These are phyloP conservation scores for Penicillium sp. DNA, from an alignment of 2,329 filamentous ascomycete species.

Conservation along the genomic window DNA sequence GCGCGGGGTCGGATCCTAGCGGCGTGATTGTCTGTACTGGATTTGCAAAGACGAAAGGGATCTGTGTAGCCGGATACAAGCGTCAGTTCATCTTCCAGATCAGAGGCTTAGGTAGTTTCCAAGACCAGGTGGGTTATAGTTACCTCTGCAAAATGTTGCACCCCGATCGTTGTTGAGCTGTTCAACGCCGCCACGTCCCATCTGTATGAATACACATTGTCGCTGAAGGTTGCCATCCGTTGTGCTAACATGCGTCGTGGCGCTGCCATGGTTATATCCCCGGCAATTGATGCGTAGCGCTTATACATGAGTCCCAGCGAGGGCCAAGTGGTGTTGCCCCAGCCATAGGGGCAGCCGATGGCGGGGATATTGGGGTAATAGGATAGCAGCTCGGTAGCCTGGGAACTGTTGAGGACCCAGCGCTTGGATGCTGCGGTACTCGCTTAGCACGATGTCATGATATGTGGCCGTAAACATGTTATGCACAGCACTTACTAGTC, in stretches of 20 bases:
- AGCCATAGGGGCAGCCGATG: conserved; percentile 42
- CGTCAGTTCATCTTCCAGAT: background rate
- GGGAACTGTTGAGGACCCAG: conserved; percentile 20
- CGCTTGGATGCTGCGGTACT: conserved; percentile 20
- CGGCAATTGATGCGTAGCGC: conserved; percentile 26
- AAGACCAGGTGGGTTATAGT: background rate
- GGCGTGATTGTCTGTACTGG: conserved; percentile 24
- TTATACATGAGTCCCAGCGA: conserved; percentile 23
- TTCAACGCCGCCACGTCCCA: conserved; percentile 27
- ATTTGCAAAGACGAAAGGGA: conserved; percentile 28
- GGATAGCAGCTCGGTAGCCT: conserved; percentile 35
- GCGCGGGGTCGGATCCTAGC: conserved; percentile 20
- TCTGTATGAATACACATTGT: conserved; percentile 23
- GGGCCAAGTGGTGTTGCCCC: conserved; percentile 27
- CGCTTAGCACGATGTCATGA: conserved; percentile 9
- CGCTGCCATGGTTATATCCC: conserved; percentile 24
- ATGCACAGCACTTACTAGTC: conserved; percentile 12
- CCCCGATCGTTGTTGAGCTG: conserved; percentile 20
- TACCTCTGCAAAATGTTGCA: conserved; percentile 28
- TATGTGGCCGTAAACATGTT: background rate
- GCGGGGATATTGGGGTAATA: conserved; percentile 47
- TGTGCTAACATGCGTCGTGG: conserved; percentile 24
- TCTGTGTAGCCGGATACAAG: conserved; percentile 11
- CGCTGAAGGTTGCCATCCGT: conserved; percentile 17
- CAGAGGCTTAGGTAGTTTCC: background rate